phyloP scores from a whole-genome alignment of 2,329 filamentous ascomycete genomes.

The Pseudocercospora fijiensis region DNA sequence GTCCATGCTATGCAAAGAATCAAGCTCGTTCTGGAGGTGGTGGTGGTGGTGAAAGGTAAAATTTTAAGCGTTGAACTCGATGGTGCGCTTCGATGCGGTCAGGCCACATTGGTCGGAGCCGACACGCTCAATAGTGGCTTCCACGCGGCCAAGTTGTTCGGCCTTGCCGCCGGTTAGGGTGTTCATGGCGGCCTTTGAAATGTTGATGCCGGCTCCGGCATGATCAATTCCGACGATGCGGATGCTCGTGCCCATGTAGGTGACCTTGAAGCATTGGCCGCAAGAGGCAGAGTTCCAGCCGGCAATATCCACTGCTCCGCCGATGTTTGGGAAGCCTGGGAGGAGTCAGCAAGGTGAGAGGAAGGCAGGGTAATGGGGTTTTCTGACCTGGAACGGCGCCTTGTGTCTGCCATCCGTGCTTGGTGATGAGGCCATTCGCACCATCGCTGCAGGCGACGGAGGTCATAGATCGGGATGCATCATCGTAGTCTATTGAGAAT shows the following conservation, averaged over 20 bases:
- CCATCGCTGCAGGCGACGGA: constrained; percentile 67
- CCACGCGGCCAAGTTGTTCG: constrained; percentile 40
- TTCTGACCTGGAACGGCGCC: constrained; percentile 40
- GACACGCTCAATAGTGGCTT: constrained; percentile 43
- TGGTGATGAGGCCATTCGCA: constrained; percentile 63
- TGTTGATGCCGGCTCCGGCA: constrained; percentile 50
- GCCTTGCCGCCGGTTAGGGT: constrained; percentile 50
- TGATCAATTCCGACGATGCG: constrained; percentile 53
- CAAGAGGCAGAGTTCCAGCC: constrained; percentile 52
- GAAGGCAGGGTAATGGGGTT: background rate
- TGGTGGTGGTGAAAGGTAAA: no score
- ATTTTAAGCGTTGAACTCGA: constrained; percentile 30
- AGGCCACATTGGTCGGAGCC: constrained; percentile 40
- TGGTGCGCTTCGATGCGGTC: constrained; percentile 28
- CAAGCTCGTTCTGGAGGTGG: background rate
- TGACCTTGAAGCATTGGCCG: constrained; percentile 54
- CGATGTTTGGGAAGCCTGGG: constrained; percentile 49
- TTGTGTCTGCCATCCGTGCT: constrained; percentile 53
- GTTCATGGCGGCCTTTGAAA: constrained; percentile 52
- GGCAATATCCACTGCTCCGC: constrained; percentile 49
- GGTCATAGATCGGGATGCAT: constrained; percentile 55
- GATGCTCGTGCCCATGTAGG: constrained; percentile 50
- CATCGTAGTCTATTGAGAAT: constrained; percentile 59
- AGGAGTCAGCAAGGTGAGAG: background rate
- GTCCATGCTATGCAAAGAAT: background rate